Conservation (phyloP, 2,329 filamentous ascomycete species). For the Talaromyces sp. region DNA sequence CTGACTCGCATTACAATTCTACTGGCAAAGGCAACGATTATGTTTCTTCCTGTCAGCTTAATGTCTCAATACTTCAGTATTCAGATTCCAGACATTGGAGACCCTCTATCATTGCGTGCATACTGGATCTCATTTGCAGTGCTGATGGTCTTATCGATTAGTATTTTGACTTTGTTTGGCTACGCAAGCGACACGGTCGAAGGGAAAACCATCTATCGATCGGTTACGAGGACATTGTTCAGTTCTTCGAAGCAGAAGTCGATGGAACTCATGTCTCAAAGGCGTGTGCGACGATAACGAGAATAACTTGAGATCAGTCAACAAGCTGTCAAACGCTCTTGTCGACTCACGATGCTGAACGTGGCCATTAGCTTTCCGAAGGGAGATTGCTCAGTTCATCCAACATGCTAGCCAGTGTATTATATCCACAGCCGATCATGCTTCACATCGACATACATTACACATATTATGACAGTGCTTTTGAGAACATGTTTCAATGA, state of each 20-base stretch:
- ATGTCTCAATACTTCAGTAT: constrained; percentile 71
- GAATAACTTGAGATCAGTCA: background rate
- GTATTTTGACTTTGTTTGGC: constrained; percentile 55
- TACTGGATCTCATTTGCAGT: constrained; percentile 67
- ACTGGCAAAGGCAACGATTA: constrained; percentile 67
- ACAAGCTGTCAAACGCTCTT: too few relatives aligned
- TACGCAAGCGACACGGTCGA: constrained; percentile 55
- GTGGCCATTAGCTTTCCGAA: too few relatives aligned
- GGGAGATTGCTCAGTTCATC: background rate
- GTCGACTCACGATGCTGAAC: too few relatives aligned
- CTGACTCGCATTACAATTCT: constrained; percentile 67
- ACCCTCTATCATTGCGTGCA: constrained; percentile 54
- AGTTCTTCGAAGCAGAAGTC: constrained; percentile 28
- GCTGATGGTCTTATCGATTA: constrained; percentile 55
- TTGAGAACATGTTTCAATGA: background rate
- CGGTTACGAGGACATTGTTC: constrained; percentile 36
- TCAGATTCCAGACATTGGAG: constrained; percentile 54
- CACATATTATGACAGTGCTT: background rate
- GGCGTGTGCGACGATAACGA: constrained; percentile 1
- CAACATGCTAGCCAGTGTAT: too few relatives aligned
- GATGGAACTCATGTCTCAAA: constrained; percentile 14
- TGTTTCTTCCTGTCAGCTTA: constrained; percentile 69
- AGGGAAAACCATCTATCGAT: constrained; percentile 48
- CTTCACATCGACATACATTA: background rate
- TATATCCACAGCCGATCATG: background rate